Evolutionary conservation across 1,139 yeast genomes (phyloP), one percentile per base, ranked within the genome.

Genomic region (Zygosaccharomyces pseudobailii): DNA sequence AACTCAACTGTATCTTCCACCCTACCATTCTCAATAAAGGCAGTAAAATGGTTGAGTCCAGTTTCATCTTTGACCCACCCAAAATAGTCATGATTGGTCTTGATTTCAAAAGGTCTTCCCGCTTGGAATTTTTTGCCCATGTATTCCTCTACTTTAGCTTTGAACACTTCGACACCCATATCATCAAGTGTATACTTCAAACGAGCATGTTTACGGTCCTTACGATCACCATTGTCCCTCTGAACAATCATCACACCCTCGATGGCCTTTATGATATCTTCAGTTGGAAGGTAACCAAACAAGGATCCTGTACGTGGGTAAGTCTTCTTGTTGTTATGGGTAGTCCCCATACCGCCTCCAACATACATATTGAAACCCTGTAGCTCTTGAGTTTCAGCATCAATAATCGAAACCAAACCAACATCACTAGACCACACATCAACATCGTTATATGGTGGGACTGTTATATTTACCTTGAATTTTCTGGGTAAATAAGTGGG

Each of bases 261-360:
- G 68, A 96, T 87, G 19, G 82, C 96, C 52, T 78, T 71, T 51
- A 81, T 82, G 46, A 87, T 76, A 66, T 88, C 78, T 45, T 84
- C 90, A 52, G 74, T 75, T 6, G 80, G 57, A 44, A 84, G 80
- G 63, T 71, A 92, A 31, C 97, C 98, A 57, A 90, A 78, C 70
- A 82, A 71, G 21, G 95, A 83, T 52, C 96, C 97, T 13, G 95
- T 80, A 72, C 97, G 80, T 59, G 98, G 98, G 63, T 92, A 92
- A 0, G 98, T 92, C 76, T 90, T 92, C 65, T 85, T 85, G 73
- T 92, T 92, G 75, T 90, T 90, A 70, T 92, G 98, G 30, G 97
- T 92, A 35, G 95, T 79, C 61, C 97, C 98, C 97, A 92, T 90
- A 76, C 97, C 98, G 73, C 97, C 98, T 68, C 97, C 98, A 54